These are phyloP conservation scores for Microstegium vimineum DNA, from an alignment of 176 grass and related monocot species.

Conservation along the genomic window DNA sequence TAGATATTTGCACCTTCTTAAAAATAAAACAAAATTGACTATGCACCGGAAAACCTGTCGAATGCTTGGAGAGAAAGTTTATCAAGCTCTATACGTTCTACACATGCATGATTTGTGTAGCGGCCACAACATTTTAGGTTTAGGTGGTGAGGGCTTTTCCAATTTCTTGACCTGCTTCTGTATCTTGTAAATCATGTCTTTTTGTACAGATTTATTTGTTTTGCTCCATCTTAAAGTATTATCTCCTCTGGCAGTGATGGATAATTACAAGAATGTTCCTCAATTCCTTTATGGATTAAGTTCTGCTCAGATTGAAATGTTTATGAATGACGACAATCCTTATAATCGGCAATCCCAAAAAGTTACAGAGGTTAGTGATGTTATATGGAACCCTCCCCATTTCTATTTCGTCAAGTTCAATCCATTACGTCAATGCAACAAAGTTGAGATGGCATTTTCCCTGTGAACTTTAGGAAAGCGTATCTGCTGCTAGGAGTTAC, in stretches of 20 bases:
- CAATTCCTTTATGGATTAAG: constrained; percentile 71
- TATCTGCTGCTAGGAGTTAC: constrained; percentile 65
- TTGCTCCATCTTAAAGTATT: background rate
- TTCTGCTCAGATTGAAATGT: constrained; percentile 74
- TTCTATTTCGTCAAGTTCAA: background rate
- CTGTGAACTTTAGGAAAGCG: constrained; percentile 55
- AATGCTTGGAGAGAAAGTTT: background rate
- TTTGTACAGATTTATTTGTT: background rate
- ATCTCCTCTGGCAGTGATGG: constrained; percentile 57
- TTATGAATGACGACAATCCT: constrained; percentile 64
- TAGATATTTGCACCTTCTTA: background rate
- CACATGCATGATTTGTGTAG: background rate
- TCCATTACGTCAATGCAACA: background rate
- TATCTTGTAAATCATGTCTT: background rate
- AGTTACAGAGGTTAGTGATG: constrained; percentile 55
- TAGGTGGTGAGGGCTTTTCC: background rate
- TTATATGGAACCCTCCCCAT: background rate
- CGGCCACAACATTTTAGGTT: background rate
- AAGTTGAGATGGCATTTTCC: constrained; percentile 2
- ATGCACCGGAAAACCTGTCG: background rate
- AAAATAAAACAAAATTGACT: background rate
- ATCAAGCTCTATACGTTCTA: background rate
- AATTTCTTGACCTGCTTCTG: background rate
- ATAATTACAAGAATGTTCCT: constrained; percentile 74
- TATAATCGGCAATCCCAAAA: constrained; percentile 49